phyloP scores from a whole-genome alignment of 306 rosid genomes.

The Lathyrus sativus region DNA sequence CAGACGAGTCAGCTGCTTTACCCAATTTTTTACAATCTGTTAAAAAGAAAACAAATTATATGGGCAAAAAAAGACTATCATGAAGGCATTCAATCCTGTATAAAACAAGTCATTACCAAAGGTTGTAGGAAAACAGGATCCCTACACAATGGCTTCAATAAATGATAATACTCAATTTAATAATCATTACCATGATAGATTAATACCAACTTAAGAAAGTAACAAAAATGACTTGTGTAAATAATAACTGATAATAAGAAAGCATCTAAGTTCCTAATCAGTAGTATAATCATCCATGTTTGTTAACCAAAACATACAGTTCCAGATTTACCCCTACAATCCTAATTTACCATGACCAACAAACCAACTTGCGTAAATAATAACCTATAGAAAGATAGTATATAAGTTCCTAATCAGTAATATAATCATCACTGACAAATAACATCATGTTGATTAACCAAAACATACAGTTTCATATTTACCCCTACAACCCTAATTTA shows the following conservation, averaged over 20 bases:
- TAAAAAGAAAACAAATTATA: slow-evolving; percentile 25
- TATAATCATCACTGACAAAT: not conserved
- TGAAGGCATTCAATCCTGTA: not conserved
- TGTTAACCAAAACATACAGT: slow-evolving; percentile 18
- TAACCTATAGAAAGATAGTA: not conserved
- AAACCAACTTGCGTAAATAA: not conserved
- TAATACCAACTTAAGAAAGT: not conserved
- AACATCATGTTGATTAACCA: not conserved
- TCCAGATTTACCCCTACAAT: not conserved
- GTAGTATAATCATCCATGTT: not conserved
- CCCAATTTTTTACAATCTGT: slow-evolving; percentile 86
- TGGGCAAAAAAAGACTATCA: not conserved
- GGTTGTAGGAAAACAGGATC: not conserved
- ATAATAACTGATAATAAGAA: not conserved
- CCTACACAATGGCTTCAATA: slow-evolving; percentile 1
- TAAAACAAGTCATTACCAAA: not conserved
- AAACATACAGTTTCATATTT: slow-evolving; percentile 3
- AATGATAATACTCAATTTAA: not conserved
- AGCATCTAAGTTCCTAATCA: not conserved
- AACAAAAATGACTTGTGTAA: not conserved
- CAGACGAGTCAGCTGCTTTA: slow-evolving; percentile 66
- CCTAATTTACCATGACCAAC: not conserved
- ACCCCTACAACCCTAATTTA: not conserved
- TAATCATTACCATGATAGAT: not conserved
- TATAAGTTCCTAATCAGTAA: not conserved